Evolutionary conservation across 1,139 yeast genomes (phyloP).

Genomic region (Protomyces inouyei): DNA sequence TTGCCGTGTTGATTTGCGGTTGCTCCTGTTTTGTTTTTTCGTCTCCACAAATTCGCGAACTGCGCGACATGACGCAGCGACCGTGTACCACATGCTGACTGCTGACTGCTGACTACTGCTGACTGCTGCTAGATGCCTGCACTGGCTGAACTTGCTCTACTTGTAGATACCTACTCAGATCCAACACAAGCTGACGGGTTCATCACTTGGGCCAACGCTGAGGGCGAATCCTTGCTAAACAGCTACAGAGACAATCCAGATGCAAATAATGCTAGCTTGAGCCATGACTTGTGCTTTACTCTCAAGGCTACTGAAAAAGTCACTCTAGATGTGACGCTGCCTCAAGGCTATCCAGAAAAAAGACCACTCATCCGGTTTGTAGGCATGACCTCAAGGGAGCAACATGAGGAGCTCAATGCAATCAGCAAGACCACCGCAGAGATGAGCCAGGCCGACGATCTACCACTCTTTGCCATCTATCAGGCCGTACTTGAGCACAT

Average conservation of each 20-base stretch:
- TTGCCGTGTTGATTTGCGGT: not conserved
- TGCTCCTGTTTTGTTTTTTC: not conserved
- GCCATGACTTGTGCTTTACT: not conserved
- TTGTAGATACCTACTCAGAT: not conserved
- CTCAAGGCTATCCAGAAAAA: not conserved
- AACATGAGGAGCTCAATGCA: not conserved
- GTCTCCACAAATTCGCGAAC: not conserved
- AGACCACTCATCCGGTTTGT: not conserved
- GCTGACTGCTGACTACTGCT: no score
- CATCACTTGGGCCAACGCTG: not conserved
- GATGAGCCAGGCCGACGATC: not conserved
- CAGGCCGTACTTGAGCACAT: not conserved
- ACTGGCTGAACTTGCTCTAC: not conserved
- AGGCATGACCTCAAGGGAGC: not conserved
- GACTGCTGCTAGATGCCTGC: not conserved
- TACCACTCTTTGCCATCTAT: not conserved
- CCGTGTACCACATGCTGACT: not conserved
- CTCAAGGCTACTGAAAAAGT: not conserved
- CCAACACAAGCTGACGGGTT: not conserved
- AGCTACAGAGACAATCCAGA: not conserved
- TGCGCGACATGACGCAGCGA: not conserved
- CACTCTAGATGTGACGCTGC: not conserved
- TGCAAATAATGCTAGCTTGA: not conserved
- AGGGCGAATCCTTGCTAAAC: not conserved
- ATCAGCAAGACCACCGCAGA: not conserved